These are phyloP conservation scores for Xylaria sp. DNA, from an alignment of 2,329 filamentous ascomycete species.

Conservation along the genomic window DNA sequence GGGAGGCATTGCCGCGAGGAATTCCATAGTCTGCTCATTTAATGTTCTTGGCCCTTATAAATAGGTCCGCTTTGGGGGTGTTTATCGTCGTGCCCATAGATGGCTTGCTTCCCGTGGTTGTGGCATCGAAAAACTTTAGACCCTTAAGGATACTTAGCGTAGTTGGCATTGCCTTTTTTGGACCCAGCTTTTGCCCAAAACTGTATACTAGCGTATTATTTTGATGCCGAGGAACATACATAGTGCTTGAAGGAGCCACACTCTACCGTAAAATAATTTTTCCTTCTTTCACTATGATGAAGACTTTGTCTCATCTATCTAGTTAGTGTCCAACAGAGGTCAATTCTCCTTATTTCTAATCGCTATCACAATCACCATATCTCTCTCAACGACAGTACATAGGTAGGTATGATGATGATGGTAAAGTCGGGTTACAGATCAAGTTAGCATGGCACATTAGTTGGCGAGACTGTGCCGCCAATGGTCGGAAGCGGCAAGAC, in stretches of 20 bases:
- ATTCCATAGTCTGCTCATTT: constrained; percentile 32
- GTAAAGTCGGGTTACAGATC: not conserved
- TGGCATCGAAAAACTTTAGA: not conserved
- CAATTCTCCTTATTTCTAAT: too few relatives aligned
- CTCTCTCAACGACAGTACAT: not conserved
- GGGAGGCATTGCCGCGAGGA: constrained; percentile 31
- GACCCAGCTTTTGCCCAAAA: not conserved
- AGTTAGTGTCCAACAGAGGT: too few relatives aligned
- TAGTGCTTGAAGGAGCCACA: too few relatives aligned
- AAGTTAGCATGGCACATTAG: not conserved
- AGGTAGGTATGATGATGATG: not conserved
- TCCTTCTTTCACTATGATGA: too few relatives aligned
- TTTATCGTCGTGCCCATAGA: not conserved
- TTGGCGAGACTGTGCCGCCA: not conserved
- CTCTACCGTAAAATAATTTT: too few relatives aligned
- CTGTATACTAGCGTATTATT: not conserved
- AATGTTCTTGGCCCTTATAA: constrained; percentile 3
- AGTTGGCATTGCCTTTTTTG: not conserved
- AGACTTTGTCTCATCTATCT: not conserved
- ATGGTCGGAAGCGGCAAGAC: constrained; percentile 35
- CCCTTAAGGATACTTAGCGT: not conserved
- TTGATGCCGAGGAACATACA: not conserved
- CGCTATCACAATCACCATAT: not conserved
- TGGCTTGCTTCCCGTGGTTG: not conserved
- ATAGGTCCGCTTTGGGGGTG: not conserved